Evolutionary conservation across 768 basidiomycete genomes (phyloP).

Genomic region (Leucocoprinus leucothites): DNA sequence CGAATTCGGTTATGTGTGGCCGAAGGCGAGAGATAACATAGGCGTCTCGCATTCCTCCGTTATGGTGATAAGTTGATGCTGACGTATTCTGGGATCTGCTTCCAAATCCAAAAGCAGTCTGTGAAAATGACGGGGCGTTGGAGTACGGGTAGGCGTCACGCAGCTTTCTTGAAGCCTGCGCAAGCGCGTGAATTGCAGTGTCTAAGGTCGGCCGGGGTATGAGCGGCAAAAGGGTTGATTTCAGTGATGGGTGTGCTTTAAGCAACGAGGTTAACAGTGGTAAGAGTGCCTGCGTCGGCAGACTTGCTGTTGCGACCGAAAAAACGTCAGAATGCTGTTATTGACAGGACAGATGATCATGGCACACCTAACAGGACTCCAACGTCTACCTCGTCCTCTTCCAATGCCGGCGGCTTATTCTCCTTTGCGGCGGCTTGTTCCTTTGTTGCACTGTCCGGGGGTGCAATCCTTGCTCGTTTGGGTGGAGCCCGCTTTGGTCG

Average conservation of each 20-base stretch:
- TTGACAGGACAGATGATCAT: not conserved
- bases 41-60: constrained; percentile 72
- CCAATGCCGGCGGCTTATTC: constrained; percentile 36
- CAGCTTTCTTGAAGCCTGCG: constrained; percentile 66
- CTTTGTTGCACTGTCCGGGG: constrained; percentile 30
- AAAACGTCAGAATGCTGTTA: constrained; percentile 7
- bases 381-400: constrained; percentile 69
- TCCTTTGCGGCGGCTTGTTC: constrained; percentile 46
- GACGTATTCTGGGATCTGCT: constrained; percentile 18
- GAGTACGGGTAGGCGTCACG: constrained; percentile 86
- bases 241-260: constrained; percentile 65
- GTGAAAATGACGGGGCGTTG: constrained; percentile 35
- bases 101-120: constrained; percentile 34
- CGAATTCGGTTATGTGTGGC: constrained; percentile 74
- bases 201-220: constrained; percentile 86
- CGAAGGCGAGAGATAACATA: constrained; percentile 75
- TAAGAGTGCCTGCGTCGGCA: constrained; percentile 74
- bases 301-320: constrained; percentile 51
- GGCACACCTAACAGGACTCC: constrained; percentile 75
- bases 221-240: constrained; percentile 65
- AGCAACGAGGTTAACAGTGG: constrained; percentile 71
- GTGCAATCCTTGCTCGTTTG: constrained; percentile 57
- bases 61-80: constrained; percentile 19
- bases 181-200: constrained; percentile 65
- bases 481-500: constrained; percentile 65